These are phyloP conservation scores for Trichoderma gamsii DNA, from an alignment of 495 filamentous ascomycete genomes.

Conservation along the genomic window DNA sequence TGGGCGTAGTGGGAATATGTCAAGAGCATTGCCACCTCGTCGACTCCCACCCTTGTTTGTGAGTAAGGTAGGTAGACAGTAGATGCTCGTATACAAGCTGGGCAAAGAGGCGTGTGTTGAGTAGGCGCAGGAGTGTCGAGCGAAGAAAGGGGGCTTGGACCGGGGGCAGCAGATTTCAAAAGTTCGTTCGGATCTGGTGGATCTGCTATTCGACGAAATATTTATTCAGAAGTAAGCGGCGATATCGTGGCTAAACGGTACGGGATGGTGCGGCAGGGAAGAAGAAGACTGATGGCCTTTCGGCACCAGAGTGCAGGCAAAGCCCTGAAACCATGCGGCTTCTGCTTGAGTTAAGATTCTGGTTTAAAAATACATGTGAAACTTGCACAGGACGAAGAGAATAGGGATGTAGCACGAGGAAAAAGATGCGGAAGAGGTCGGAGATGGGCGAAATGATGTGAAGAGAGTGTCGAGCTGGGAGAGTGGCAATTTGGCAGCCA, in stretches of 20 bases:
- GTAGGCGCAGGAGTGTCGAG: background rate
- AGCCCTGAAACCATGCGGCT: background rate
- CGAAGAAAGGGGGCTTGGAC: background rate
- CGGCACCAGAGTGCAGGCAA: background rate
- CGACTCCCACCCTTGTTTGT: background rate
- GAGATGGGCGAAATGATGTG: background rate
- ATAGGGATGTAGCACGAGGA: background rate
- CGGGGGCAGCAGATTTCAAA: background rate
- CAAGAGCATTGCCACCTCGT: background rate
- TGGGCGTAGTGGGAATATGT: background rate
- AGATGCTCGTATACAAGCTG: background rate
- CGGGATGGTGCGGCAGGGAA: background rate
- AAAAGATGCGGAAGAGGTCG: background rate
- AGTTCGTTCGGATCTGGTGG: background rate
- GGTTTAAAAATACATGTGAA: background rate
- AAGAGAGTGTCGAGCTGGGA: background rate
- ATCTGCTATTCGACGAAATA: background rate
- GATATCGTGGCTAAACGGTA: background rate
- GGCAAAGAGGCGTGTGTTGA: constrained; percentile 2
- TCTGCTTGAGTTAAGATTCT: background rate
- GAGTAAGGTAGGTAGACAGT: background rate
- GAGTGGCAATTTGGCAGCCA: background rate
- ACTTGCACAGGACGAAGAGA: background rate
- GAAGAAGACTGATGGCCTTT: background rate
- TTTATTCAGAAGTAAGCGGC: background rate